Evolutionary conservation across 345 rosid species (phyloP).

Genomic region (Draba incana): DNA sequence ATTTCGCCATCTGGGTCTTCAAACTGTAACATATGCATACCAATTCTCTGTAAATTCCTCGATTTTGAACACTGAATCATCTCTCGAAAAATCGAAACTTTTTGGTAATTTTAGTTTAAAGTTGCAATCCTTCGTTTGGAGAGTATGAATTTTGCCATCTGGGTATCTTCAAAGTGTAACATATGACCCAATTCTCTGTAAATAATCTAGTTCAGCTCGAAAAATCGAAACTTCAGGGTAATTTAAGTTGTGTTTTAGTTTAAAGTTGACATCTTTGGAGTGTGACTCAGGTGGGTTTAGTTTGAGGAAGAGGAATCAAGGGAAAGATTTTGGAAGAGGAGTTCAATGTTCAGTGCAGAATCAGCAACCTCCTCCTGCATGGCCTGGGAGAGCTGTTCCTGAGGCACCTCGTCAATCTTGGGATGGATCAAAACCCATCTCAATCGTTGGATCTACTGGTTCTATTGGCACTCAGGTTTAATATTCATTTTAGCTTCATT

Average conservation of each 20-base stretch:
- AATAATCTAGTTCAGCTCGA: neutral
- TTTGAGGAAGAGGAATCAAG: slow-evolving; percentile 58
- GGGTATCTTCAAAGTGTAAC: slow-evolving; percentile 14
- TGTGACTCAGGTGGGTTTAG: slow-evolving; percentile 52
- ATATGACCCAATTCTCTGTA: slow-evolving; percentile 1
- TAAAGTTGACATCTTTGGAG: slow-evolving; percentile 24
- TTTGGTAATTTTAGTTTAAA: neutral
- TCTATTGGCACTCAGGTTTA: slow-evolving; percentile 97
- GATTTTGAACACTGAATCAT: no score
- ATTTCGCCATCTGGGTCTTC: slow-evolving; percentile 29
- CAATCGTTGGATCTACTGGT: slow-evolving; percentile 94
- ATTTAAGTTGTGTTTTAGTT: neutral
- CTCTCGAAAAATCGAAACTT: neutral
- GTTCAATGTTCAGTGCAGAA: slow-evolving; percentile 69
- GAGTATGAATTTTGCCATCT: slow-evolving; percentile 14
- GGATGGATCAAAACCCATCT: slow-evolving; percentile 94
- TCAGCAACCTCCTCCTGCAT: slow-evolving; percentile 72
- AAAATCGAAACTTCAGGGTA: neutral
- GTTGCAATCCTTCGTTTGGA: neutral
- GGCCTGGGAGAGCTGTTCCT: slow-evolving; percentile 90
- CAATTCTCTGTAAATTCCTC: neutral
- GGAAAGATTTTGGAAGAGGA: slow-evolving; percentile 50
- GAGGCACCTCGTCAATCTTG: slow-evolving; percentile 68
- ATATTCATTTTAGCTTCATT: neutral
- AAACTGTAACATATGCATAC: neutral